These are phyloP conservation scores for Haplosporangium sp. DNA, from an alignment of 371 early-diverging fungal species.

Conservation along the genomic window DNA sequence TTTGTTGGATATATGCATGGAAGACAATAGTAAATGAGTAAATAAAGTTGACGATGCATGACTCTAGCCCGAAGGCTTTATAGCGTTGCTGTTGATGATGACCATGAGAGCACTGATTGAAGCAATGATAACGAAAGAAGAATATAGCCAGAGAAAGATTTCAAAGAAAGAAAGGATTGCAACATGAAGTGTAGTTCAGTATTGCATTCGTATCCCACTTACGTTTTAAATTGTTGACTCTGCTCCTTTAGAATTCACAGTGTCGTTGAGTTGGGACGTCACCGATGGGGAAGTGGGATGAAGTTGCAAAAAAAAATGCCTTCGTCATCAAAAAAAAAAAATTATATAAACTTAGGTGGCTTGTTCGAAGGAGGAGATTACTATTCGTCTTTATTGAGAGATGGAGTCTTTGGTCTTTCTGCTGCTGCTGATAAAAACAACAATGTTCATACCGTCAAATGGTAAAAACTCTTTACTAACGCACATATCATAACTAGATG, in stretches of 20 bases:
- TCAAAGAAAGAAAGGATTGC: not conserved
- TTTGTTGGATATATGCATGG: not conserved
- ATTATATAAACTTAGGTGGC: not conserved
- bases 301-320: not conserved
- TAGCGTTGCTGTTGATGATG: not conserved
- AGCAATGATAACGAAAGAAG: not conserved
- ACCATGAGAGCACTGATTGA: not conserved
- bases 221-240: slow-evolving; percentile 7
- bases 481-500: slow-evolving; percentile 6
- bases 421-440: slow-evolving; percentile 16
- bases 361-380: not conserved
- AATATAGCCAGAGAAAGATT: not conserved
- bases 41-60: not conserved
- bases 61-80: not conserved
- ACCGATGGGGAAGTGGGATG: slow-evolving; percentile 1
- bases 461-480: slow-evolving; percentile 32
- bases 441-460: slow-evolving; percentile 57
- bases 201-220: not conserved
- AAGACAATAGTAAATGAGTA: not conserved
- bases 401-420: not conserved
- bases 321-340: slow-evolving; percentile 10
- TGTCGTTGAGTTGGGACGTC: slow-evolving; percentile 10
- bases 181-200: not conserved
- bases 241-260: not conserved
- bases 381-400: not conserved